phyloP scores from a whole-genome alignment of 2,329 filamentous ascomycete species.

The Aureobasidium pullulans region DNA sequence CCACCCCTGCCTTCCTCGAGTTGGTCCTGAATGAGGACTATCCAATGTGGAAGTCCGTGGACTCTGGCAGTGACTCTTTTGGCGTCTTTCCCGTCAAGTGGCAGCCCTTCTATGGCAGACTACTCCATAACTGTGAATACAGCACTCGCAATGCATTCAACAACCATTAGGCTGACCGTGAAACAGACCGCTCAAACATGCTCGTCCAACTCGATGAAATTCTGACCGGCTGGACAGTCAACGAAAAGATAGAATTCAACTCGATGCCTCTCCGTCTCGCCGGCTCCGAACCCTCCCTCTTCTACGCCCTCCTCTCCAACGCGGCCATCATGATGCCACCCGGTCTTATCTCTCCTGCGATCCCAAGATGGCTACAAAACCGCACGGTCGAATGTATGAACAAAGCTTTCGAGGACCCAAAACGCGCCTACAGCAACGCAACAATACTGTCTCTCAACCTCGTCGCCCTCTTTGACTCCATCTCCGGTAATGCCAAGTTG shows the following conservation, averaged over 20 bases:
- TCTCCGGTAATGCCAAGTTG: background rate
- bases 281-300: background rate
- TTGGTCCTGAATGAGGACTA: conserved; percentile 7
- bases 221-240: background rate
- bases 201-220: conserved; percentile 7
- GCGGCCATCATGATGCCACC: conserved; percentile 5
- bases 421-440: conserved; percentile 1
- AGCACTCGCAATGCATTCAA: background rate
- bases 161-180: background rate
- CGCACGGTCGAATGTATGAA: background rate
- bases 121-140: conserved; percentile 4
- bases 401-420: background rate
- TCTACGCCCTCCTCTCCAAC: conserved; percentile 3
- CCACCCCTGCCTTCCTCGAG: conserved; percentile 1
- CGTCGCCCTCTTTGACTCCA: conserved; percentile 3
- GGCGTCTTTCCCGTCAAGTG: conserved; percentile 6
- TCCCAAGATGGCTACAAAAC: background rate
- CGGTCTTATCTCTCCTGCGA: background rate
- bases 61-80: conserved; percentile 4
- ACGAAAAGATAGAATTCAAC: conserved; percentile 3
- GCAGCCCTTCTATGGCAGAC: conserved; percentile 5
- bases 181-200: conserved; percentile 6
- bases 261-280: background rate
- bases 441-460: background rate
- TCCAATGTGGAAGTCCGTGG: background rate